These are phyloP conservation scores for Albophoma yamanashiensis DNA, from an alignment of 2,329 filamentous ascomycete species.

Conservation along the genomic window DNA sequence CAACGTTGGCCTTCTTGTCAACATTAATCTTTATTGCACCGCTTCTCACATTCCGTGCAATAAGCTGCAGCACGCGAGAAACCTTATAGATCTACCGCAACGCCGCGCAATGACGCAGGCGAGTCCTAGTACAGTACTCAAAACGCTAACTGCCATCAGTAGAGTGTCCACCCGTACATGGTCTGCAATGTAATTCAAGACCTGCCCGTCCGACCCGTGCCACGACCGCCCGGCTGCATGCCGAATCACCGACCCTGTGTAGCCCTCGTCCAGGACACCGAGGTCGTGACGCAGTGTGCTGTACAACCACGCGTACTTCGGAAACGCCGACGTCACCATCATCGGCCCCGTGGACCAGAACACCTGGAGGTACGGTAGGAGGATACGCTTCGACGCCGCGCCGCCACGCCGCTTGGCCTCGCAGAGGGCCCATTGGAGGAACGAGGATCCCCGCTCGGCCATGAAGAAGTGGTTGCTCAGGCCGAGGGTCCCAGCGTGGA, in stretches of 20 bases:
- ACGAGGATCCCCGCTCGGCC: constrained; percentile 7
- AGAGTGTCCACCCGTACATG: not conserved
- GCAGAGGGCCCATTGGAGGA: constrained; percentile 9
- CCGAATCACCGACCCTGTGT: constrained; percentile 2
- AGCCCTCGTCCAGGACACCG: constrained; percentile 7
- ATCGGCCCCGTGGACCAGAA: constrained; percentile 15
- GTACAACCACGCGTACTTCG: constrained; percentile 8
- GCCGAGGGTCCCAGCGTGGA: constrained; percentile 5
- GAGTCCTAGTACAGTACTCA: not conserved
- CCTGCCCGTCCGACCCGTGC: constrained; percentile 10
- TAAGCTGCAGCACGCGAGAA: not conserved
- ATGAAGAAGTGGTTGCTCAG: constrained; percentile 17
- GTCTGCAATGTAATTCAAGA: constrained; percentile 11
- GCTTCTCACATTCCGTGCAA: not conserved
- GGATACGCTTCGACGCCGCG: constrained; percentile 3
- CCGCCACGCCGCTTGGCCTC: constrained; percentile 11
- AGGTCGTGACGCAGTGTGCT: constrained; percentile 2
- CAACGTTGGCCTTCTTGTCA: too few species aligned
- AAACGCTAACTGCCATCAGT: not conserved
- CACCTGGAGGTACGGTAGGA: constrained; percentile 12
- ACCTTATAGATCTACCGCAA: not conserved
- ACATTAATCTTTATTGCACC: too few species aligned
- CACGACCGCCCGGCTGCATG: constrained; percentile 13
- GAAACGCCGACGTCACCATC: constrained; percentile 11
- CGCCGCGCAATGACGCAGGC: not conserved